phyloP scores from a whole-genome alignment of 2,329 filamentous ascomycete genomes.

The Sporothrix schenckii region DNA sequence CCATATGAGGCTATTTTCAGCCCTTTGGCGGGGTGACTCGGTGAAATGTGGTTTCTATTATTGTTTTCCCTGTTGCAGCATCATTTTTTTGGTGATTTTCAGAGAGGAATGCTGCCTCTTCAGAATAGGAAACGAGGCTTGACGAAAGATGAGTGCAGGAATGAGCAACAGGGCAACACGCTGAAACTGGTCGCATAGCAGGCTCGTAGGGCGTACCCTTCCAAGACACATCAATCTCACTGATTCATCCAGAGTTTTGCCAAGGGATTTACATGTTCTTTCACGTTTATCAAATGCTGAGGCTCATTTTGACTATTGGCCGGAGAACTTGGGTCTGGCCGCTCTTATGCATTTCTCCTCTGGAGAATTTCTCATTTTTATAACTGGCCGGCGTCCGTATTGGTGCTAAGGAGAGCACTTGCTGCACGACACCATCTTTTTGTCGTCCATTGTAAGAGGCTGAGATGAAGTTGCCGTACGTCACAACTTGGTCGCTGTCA shows the following conservation, averaged over 20 bases:
- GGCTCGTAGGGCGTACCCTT: background rate
- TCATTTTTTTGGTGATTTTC: background rate
- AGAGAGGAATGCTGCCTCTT: background rate
- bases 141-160: background rate
- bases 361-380: background rate
- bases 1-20: conserved; percentile 8
- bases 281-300: background rate
- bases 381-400: background rate
- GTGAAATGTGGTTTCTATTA: no score
- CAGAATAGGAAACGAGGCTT: background rate
- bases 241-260: background rate
- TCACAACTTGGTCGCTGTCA: background rate
- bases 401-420: background rate
- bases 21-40: background rate
- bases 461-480: background rate
- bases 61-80: background rate
- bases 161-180: conserved; percentile 12
- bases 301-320: background rate
- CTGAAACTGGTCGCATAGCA: background rate
- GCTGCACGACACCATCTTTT: no score
- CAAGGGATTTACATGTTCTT: background rate
- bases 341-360: background rate
- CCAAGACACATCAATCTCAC: conserved; percentile 16
- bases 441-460: background rate
- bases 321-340: no score